Percentiles rank a stretch among this genome's conserved stretches.
phyloP scores from a whole-genome alignment of 352 stramenopile species.

The Globisporangium alternatum region DNA sequence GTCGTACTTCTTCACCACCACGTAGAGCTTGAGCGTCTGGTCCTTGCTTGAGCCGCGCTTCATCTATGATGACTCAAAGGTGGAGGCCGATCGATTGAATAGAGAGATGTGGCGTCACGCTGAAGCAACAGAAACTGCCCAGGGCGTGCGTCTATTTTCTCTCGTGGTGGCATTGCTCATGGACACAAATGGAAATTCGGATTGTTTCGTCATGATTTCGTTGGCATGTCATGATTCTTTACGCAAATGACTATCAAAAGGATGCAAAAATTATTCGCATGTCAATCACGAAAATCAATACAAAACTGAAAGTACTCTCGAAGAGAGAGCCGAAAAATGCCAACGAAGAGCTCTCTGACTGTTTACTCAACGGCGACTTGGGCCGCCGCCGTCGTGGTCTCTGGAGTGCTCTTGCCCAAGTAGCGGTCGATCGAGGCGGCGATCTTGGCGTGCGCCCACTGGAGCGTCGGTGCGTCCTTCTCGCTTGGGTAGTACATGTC shows the following conservation, averaged over 20 bases:
- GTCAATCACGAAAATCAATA: no score
- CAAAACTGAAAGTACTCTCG: no score
- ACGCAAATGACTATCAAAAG: no score
- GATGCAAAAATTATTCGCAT: no score
- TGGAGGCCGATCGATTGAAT: neutral
- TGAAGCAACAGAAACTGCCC: neutral
- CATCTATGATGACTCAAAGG: neutral
- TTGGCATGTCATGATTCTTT: no score
- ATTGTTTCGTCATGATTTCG: no score
- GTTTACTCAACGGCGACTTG: conserved; percentile 5
- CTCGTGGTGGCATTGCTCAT: neutral
- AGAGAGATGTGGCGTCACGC: neutral
- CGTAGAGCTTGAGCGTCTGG: conserved; percentile 31
- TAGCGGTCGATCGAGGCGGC: conserved; percentile 43
- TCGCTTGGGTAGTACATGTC: conserved; percentile 80
- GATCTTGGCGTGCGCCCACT: conserved; percentile 73
- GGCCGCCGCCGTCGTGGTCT: neutral
- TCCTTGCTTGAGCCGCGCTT: conserved; percentile 15
- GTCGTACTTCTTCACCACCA: conserved; percentile 31
- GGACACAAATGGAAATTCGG: no score
- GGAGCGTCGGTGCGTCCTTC: conserved; percentile 43
- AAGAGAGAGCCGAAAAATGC: no score
- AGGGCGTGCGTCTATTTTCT: neutral
- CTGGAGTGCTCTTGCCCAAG: conserved; percentile 16
- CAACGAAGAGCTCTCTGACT: neutral